These are phyloP conservation scores for Wickerhamomyces bisporus DNA, from an alignment of 805 yeast species.

Conservation along the genomic window DNA sequence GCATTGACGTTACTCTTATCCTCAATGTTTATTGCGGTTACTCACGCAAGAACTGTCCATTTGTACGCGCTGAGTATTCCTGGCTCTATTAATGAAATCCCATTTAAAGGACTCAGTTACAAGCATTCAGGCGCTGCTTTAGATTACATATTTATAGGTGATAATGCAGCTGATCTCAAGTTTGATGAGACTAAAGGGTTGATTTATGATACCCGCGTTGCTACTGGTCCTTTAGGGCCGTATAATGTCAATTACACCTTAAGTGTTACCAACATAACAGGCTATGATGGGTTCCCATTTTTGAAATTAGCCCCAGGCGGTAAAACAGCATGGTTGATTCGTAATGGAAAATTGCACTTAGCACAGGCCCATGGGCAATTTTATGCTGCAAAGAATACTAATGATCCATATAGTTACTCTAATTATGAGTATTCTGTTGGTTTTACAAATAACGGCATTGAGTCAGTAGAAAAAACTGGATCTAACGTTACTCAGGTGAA, in stretches of 20 bases:
- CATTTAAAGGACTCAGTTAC: neutral
- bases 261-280: too few species aligned
- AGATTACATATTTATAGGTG: neutral
- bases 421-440: constrained; percentile 23
- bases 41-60: neutral
- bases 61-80: neutral
- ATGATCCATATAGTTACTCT: constrained; percentile 41
- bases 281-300: neutral
- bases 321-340: neutral
- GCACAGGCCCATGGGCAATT: constrained; percentile 14
- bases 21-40: neutral
- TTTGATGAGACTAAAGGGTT: neutral
- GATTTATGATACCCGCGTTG: neutral
- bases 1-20: neutral
- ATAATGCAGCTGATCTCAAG: neutral
- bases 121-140: constrained; percentile 1
- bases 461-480: too few species aligned
- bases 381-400: constrained; percentile 39
- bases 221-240: neutral
- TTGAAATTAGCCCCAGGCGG: neutral
- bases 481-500: too few species aligned
- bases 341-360: neutral
- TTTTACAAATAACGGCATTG: constrained; percentile 19
- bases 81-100: neutral
- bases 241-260: too few species aligned